Conservation (phyloP, 164 flowering plant species). For the Stephania japonica region DNA sequence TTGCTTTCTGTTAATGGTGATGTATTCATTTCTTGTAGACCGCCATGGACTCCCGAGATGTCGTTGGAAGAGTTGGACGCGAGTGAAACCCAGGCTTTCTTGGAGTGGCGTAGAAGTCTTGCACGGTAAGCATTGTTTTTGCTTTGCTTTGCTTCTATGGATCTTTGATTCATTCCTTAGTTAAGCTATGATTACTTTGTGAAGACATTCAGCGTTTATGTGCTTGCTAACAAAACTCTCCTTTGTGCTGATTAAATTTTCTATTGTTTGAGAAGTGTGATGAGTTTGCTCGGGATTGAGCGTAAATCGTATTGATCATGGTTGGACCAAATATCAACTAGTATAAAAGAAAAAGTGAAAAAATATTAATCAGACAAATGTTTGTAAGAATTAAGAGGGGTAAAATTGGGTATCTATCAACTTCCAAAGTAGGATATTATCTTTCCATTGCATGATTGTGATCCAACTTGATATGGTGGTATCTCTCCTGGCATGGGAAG, state of each 20-base stretch:
- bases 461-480: too few relatives aligned
- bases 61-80: conserved; percentile 76
- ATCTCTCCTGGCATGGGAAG: too few relatives aligned
- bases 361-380: too few relatives aligned
- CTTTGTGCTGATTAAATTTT: neutral
- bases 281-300: too few relatives aligned
- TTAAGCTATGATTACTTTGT: neutral
- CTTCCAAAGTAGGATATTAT: too few relatives aligned
- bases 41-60: conserved; percentile 80
- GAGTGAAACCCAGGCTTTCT: conserved; percentile 70
- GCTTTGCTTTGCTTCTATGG: neutral
- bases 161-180: neutral
- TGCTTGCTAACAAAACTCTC: neutral
- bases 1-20: neutral
- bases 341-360: too few relatives aligned
- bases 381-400: too few relatives aligned
- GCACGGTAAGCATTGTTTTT: conserved; percentile 48
- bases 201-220: neutral
- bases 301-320: too few relatives aligned
- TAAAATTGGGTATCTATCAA: too few relatives aligned
- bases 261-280: neutral
- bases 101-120: conserved; percentile 80
- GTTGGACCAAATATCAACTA: too few relatives aligned
- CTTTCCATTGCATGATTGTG: too few relatives aligned
- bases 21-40: conserved; percentile 38